Conservation (phyloP, 2,329 filamentous ascomycete species). For the Pseudogymnoascus pannorum region DNA sequence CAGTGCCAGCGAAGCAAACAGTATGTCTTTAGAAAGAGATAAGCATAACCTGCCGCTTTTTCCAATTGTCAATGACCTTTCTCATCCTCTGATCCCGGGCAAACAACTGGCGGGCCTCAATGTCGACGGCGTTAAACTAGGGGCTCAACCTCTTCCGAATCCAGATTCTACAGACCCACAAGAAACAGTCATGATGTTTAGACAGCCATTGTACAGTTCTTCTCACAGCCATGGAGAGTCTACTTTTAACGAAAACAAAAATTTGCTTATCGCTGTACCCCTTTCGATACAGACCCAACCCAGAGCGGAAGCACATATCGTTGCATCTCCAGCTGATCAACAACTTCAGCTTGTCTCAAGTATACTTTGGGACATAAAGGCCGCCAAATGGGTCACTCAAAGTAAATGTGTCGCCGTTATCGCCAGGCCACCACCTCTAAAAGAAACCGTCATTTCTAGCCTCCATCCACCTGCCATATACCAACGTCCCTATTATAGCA, state of each 20-base stretch:
- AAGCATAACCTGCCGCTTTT: neutral
- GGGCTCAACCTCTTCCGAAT: neutral
- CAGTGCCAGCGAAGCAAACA: neutral
- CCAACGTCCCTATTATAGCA: conserved; percentile 77
- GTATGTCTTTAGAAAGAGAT: neutral
- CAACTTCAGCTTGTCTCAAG: neutral
- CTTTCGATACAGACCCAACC: neutral
- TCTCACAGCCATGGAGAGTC: neutral
- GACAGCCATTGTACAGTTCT: neutral
- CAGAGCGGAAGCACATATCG: neutral
- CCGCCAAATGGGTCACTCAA: neutral
- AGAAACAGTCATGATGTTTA: neutral
- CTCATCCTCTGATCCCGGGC: neutral
- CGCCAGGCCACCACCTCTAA: conserved; percentile 33
- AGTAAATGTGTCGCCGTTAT: conserved; percentile 12
- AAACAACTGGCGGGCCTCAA: neutral
- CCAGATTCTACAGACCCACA: neutral
- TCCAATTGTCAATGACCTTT: neutral
- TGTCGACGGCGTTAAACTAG: neutral
- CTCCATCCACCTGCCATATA: conserved; percentile 67
- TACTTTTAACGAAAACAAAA: neutral
- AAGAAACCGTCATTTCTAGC: conserved; percentile 44
- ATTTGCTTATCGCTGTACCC: neutral
- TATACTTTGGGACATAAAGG: neutral
- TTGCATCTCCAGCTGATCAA: neutral